These are phyloP conservation scores for Yarrowia galli DNA, from an alignment of 1,139 yeast genomes.

Conservation along the genomic window DNA sequence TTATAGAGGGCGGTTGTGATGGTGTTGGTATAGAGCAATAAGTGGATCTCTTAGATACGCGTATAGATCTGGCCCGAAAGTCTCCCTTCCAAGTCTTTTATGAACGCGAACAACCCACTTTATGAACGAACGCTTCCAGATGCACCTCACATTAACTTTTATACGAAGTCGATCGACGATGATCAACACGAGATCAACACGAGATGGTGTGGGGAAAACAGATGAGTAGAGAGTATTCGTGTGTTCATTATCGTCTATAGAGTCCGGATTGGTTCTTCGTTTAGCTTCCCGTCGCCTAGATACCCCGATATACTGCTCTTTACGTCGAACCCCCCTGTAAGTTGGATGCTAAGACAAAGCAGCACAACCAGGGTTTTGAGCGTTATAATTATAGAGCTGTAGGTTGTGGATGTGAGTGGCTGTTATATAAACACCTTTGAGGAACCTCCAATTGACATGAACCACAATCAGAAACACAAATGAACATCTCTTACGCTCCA, in stretches of 20 bases:
- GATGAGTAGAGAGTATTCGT: not conserved
- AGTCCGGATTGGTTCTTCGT: not conserved
- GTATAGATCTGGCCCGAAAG: no score
- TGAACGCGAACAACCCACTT: no score
- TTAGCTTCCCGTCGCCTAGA: not conserved
- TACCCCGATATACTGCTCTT: not conserved
- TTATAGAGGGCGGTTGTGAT: no score
- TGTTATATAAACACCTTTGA: slow-evolving; percentile 1
- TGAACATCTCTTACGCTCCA: slow-evolving; percentile 16
- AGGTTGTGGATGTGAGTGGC: not conserved
- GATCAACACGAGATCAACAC: slow-evolving; percentile 18
- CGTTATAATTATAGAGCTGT: not conserved
- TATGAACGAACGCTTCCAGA: no score
- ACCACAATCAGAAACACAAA: not conserved
- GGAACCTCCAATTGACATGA: no score
- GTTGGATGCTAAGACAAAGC: slow-evolving; percentile 27
- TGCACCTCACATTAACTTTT: not conserved
- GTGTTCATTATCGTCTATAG: not conserved
- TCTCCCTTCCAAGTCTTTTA: no score
- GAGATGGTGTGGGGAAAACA: slow-evolving; percentile 3
- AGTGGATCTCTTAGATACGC: no score
- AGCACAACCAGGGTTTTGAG: slow-evolving; percentile 24
- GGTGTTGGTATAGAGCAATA: no score
- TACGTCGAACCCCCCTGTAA: slow-evolving; percentile 8
- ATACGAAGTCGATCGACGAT: slow-evolving; percentile 21